Conservation (phyloP, 441 rosid species). For the Adansonia rubrostipa region DNA sequence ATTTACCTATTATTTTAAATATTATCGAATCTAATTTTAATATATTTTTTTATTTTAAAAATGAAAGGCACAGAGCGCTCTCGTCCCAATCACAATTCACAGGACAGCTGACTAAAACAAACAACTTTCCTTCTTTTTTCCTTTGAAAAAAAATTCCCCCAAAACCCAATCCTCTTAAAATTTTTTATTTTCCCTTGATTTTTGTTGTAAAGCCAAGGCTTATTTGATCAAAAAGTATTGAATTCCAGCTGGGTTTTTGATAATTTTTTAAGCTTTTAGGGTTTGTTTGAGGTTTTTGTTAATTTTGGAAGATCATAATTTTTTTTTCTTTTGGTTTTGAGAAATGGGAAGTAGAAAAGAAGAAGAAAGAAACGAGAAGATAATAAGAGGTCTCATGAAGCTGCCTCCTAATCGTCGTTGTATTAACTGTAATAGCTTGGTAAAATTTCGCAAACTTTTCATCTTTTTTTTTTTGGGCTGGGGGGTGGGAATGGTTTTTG, state of each 20-base stretch:
- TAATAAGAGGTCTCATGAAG: constrained; percentile 96
- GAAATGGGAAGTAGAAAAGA: constrained; percentile 85
- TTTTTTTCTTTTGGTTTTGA: constrained; percentile 30
- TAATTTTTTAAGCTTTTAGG: constrained; percentile 26
- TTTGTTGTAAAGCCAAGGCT: neutral
- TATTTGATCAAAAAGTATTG: neutral
- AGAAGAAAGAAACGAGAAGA: constrained; percentile 95
- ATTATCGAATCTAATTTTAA: neutral
- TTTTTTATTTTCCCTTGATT: constrained; percentile 6
- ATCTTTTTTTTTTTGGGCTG: neutral
- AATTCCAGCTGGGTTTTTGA: constrained; percentile 13
- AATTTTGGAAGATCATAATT: constrained; percentile 22
- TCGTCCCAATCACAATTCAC: constrained; percentile 28
- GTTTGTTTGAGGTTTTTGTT: constrained; percentile 26
- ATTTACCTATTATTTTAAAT: neutral
- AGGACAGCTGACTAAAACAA: constrained; percentile 2
- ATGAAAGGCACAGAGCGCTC: constrained; percentile 22
- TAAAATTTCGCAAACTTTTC: constrained; percentile 28
- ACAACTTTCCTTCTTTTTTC: neutral
- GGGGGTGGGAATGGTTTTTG: neutral
- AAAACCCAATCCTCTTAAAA: constrained; percentile 23
- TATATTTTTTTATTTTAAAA: neutral
- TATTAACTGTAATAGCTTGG: constrained; percentile 95
- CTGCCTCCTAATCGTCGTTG: constrained; percentile 97
- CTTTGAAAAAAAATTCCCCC: constrained; percentile 7